Evolutionary conservation across 495 filamentous ascomycete species (phyloP), one percentile per base, ranked within the genome.

Genomic region (Penicillium subrubescens): DNA sequence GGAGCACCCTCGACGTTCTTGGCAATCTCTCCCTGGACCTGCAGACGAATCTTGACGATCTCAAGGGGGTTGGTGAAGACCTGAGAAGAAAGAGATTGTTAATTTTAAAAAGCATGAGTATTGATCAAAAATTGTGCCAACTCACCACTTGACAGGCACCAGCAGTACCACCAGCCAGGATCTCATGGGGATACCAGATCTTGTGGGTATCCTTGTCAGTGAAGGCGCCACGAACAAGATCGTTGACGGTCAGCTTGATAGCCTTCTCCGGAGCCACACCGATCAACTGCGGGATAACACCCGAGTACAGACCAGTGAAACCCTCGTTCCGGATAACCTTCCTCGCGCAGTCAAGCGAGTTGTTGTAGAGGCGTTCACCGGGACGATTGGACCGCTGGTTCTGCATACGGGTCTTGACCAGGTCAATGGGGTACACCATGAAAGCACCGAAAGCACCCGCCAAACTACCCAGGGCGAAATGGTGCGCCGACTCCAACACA

Each of bases 391-490:
- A 87, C 57, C 95, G 86, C 79, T 99, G 95, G 79, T 98, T 99
- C 76, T 99, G 95, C 93, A 99, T 93, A 37, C 95, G 88, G 10
- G 95, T 99, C 86, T 99, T 99, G 65, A 99, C 95, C 51, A 99
- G 81, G 79, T 99, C 95, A 75, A 99, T 98, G 29, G 95, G 95
- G 76, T 99, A 99, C 44, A 99, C 95, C 89, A 98, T 96, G 75
- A 98, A 97, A 15, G 95, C 95, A 71, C 95, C 95, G 70, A 98
- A 99, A 23, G 95, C 95, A 74, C 95, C 95, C 12, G 96, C 95
- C 65, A 95, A 68, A 76, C 90, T 91, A 41, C 95, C 95, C 3
- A 99, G 85, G 1, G 82, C 86, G 69, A 99, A 99, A 76, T 94
- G 93, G 72, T 96, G 94, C 4, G 83, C 90, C 3, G 93, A 96